Evolutionary conservation across 495 filamentous ascomycete genomes (phyloP), one percentile per base, ranked within the genome.

Genomic region (Elaphomyces granulatus): DNA sequence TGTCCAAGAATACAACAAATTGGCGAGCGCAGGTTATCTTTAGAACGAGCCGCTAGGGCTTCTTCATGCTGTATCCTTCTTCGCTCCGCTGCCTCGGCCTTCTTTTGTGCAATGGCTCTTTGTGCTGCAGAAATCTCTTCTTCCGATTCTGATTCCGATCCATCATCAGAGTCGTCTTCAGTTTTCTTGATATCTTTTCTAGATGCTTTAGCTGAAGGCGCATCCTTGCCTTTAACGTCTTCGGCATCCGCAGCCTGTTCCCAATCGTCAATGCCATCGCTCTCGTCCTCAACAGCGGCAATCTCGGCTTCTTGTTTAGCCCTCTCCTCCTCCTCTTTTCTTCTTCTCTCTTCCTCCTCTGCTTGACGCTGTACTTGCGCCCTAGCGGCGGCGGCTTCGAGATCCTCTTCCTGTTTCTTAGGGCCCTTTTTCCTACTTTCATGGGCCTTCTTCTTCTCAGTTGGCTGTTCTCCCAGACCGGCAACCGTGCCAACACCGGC

Each of bases 1-100:
- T 99, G 92, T 44, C 92, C 92, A 36, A 99, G 74, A 72, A 99
- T 96, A 80, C 88, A 95, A 67, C 92, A 99, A 59, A 99, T 99
- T 26, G 90, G 90, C 37, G 88, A 95, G 23, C 92, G 83, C 19
- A 99, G 80, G 58, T 99, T 76, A 52, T 96, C 84, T 63, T 83
- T 85, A 0, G 87, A 95, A 38, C 87, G 74, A 41, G 88, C 90
- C 28, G 86, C 87, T 55, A 95, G 53, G 17, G 90, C 90, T 39
- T 87, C 88, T 56, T 94, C 82, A 55, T 94, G 84, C 40, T 83
- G 75, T 62, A 82, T 82, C 61, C 84, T 80, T 44, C 88, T 75
- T 43, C 87, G 74, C 44, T 87, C 85, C n/a, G 83, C 84, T 37
- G 83, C 86, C 54, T 94, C 87, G 43, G 80, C 83, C 61, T 94